These are phyloP conservation scores for Solanum hybrid DNA, from an alignment of 305 asterid genomes.

Conservation along the genomic window DNA sequence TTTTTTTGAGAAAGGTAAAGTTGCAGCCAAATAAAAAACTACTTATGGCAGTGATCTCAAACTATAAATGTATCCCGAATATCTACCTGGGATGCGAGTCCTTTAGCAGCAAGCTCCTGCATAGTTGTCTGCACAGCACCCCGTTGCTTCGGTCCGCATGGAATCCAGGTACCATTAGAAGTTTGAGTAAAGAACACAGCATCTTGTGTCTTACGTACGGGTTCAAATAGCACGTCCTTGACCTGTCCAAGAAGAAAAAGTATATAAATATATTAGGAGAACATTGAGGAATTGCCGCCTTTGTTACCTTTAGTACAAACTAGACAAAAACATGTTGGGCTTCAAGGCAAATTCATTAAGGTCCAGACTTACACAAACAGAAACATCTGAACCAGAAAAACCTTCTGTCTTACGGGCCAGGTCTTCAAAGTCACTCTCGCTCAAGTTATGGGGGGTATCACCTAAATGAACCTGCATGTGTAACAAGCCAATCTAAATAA, in stretches of 20 bases:
- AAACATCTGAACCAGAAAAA: constrained; percentile 93
- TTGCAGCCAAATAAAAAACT: background rate
- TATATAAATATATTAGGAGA: background rate
- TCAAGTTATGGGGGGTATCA: constrained; percentile 88
- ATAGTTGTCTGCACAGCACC: constrained; percentile 77
- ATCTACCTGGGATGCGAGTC: constrained; percentile 70
- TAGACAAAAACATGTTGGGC: background rate
- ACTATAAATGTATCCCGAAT: background rate
- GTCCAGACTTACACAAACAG: constrained; percentile 78
- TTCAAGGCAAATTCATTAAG: background rate
- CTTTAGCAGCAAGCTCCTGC: constrained; percentile 83
- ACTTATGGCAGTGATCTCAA: background rate
- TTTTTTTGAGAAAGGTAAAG: background rate
- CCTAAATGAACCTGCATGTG: constrained; percentile 85
- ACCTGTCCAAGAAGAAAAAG: constrained; percentile 31
- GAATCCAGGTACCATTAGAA: constrained; percentile 58
- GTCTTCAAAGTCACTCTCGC: constrained; percentile 73
- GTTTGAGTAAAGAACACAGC: constrained; percentile 67
- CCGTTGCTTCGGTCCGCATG: constrained; percentile 86
- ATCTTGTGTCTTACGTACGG: constrained; percentile 95
- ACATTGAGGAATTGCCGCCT: background rate
- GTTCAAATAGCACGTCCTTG: constrained; percentile 93
- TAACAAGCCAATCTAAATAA: constrained; percentile 5
- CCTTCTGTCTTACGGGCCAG: constrained; percentile 85
- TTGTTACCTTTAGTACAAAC: background rate